A percentile compares a stretch with the other conserved stretches of the same genome.
Conservation (phyloP, 2,329 filamentous ascomycete genomes). For the Pestalotiopsis fici region DNA sequence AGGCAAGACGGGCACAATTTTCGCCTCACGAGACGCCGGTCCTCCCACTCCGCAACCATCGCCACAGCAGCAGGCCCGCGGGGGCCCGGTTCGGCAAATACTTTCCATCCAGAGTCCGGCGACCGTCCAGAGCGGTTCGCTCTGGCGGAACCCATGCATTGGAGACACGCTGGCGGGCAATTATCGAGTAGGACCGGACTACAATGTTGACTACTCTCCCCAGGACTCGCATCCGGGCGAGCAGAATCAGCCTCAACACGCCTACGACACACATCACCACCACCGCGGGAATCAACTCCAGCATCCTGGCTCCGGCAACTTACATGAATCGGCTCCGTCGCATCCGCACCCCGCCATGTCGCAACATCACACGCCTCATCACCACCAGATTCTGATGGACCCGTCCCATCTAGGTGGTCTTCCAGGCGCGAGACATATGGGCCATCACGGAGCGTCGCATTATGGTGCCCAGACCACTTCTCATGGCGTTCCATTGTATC, state of each 20-base stretch:
- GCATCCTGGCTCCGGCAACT: slow-evolving; percentile 44
- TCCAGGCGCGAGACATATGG: slow-evolving; percentile 46
- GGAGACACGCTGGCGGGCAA: slow-evolving; percentile 73
- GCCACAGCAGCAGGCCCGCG: slow-evolving; percentile 50
- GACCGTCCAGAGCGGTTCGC: slow-evolving; percentile 74
- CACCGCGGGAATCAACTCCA: slow-evolving; percentile 50
- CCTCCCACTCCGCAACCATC: slow-evolving; percentile 28
- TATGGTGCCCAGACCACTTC: slow-evolving; percentile 50
- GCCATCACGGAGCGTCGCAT: slow-evolving; percentile 53
- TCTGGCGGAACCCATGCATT: slow-evolving; percentile 77
- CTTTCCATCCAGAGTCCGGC: slow-evolving; percentile 63
- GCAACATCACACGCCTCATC: slow-evolving; percentile 49
- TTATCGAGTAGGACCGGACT: slow-evolving; percentile 70
- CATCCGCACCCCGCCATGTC: slow-evolving; percentile 40
- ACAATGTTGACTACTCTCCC: slow-evolving; percentile 74
- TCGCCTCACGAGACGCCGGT: slow-evolving; percentile 30
- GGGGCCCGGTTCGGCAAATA: slow-evolving; percentile 56
- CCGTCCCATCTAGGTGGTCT: slow-evolving; percentile 55
- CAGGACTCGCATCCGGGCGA: slow-evolving; percentile 67
- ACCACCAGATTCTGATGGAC: slow-evolving; percentile 59
- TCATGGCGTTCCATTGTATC: slow-evolving; percentile 52
- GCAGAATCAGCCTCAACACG: slow-evolving; percentile 64
- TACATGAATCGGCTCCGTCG: slow-evolving; percentile 44
- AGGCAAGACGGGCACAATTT: slow-evolving; percentile 29
- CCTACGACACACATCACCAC: slow-evolving; percentile 52